phyloP scores from a whole-genome alignment of 129 eudicot species.

The Erigeron canadensis region DNA sequence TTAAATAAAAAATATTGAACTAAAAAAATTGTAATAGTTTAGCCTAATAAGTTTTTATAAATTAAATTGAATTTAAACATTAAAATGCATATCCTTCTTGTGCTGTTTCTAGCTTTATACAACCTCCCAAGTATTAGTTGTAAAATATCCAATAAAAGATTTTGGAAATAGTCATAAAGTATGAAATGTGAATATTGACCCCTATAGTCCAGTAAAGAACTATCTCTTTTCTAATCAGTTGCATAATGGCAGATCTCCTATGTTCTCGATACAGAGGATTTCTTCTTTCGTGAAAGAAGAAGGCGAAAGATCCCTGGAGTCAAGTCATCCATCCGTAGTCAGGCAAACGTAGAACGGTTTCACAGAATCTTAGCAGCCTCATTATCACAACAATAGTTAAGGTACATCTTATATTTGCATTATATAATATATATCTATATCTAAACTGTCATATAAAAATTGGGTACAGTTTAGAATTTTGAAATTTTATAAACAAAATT shows the following conservation, averaged over 20 bases:
- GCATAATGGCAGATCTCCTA: conserved; percentile 70
- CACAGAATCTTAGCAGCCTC: conserved; percentile 55
- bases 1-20: too few species aligned
- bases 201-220: background rate
- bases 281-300: conserved; percentile 57
- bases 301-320: conserved; percentile 30
- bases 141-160: too few species aligned
- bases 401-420: conserved; percentile 12
- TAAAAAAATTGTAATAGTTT: too few species aligned
- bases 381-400: conserved; percentile 23
- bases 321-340: conserved; percentile 18
- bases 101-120: too few species aligned
- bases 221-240: background rate
- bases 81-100: too few species aligned
- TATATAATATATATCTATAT: background rate
- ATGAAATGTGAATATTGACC: background rate
- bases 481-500: too few species aligned
- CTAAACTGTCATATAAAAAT: too few species aligned
- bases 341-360: conserved; percentile 51
- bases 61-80: too few species aligned
- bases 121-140: too few species aligned
- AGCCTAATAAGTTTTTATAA: too few species aligned
- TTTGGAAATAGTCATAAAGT: background rate
- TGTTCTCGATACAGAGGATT: conserved; percentile 93
- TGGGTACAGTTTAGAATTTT: too few species aligned